Evolutionary conservation across 2,329 filamentous ascomycete genomes (phyloP), one percentile per base, ranked within the genome.

Genomic region (Alternaria rosae): DNA sequence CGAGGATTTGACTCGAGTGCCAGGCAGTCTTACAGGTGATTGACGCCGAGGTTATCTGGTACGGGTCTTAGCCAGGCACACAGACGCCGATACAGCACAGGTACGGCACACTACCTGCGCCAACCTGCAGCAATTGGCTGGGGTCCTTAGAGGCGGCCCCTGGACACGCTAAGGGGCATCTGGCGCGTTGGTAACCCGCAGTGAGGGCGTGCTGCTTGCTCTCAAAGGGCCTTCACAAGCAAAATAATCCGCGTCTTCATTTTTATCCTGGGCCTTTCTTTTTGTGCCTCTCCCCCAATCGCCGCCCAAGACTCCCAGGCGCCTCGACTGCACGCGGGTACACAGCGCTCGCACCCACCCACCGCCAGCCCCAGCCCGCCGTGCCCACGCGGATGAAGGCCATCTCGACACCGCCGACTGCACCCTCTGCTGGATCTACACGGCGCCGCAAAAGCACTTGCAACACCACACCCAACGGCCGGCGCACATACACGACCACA

Each of bases 401-500:
- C 57, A 41, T 52, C 17, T 41, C 54, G 28, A 61, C 64, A 41
- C 17, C 56, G 35, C 51, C 44, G 55, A 69, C 57, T 62, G 59
- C 64, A 62, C 61, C 45, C 48, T 61, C 57, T 23, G 52, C 62
- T 32, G 47, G 57, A 61, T 54, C 54, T 17, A 58, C 64, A 43
- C 30, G 57, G 57, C 52, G 43, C 26, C 48, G 44, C 32, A 55
- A 47, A 61, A 59, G 44, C 66, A 61, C 30, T 48, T 47, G 51
- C 54, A 47, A 17, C 59, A 47, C 68, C 54, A 45, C 54, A 35
- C 23, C 8, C 47, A 51, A 35, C 59, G 48, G 57, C 51, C 62
- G 54, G 66, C 66, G 58, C 69, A 66, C 65, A 48, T 32, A 52
- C 53, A 61, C 57, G 23, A 38, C 44, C 32, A 55, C 57, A 55